phyloP scores from a whole-genome alignment of 345 rosid genomes.

The Arabis alpina region DNA sequence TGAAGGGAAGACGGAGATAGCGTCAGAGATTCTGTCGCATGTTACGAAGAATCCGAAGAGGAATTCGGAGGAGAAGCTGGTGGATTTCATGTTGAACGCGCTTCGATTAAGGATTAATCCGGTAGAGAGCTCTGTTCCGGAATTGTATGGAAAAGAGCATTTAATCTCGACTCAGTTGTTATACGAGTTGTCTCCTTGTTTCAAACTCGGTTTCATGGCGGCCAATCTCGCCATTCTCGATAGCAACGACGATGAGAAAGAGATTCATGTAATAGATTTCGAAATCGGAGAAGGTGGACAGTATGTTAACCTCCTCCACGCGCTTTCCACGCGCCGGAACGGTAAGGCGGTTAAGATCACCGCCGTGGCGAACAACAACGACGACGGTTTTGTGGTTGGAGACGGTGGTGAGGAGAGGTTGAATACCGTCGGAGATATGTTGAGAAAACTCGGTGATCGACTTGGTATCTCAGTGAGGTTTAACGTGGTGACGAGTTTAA shows the following conservation, averaged over 20 bases:
- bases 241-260: slow-evolving; percentile 37
- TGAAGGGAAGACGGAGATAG: slow-evolving; percentile 67
- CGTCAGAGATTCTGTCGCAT: slow-evolving; percentile 67
- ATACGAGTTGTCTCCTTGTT: slow-evolving; percentile 78
- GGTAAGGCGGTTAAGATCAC: slow-evolving; percentile 63
- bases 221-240: slow-evolving; percentile 86
- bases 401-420: slow-evolving; percentile 56
- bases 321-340: slow-evolving; percentile 55
- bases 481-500: slow-evolving; percentile 46
- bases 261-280: slow-evolving; percentile 76
- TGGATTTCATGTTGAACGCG: slow-evolving; percentile 64
- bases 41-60: slow-evolving; percentile 55
- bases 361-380: slow-evolving; percentile 56
- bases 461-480: slow-evolving; percentile 57
- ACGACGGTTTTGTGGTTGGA: slow-evolving; percentile 12
- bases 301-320: slow-evolving; percentile 70
- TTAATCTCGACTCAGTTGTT: slow-evolving; percentile 59
- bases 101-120: slow-evolving; percentile 63
- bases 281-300: slow-evolving; percentile 82
- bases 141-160: slow-evolving; percentile 69
- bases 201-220: slow-evolving; percentile 80
- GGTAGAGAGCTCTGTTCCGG: slow-evolving; percentile 51
- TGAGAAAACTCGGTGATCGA: slow-evolving; percentile 50
- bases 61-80: slow-evolving; percentile 73
- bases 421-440: slow-evolving; percentile 48